Base-by-base conservation (phyloP, 2,329 filamentous ascomycete genomes). In the Cylindrodendrum hubeiense region DNA sequence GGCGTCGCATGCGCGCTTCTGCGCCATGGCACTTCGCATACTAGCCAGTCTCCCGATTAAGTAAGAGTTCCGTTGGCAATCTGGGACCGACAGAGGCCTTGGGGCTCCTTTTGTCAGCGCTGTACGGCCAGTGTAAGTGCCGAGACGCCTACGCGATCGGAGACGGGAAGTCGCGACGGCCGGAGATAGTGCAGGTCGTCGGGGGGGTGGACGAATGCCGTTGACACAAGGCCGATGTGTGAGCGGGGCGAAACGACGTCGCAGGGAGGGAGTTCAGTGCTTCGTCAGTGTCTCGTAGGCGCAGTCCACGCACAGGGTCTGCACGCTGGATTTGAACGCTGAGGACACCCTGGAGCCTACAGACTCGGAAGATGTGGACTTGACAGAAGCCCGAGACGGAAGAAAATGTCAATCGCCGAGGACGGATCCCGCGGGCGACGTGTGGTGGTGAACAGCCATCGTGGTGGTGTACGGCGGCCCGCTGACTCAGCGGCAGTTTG, bases 401-500 rank as follows among this genome's bases (percentile, higher is more conserved):
- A 12, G n/a, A 10, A 33, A 21, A 19, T 5, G 44, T 3, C 46
- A 51, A 22, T n/a, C n/a, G 39, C 61, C 49, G 61, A 33, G 49
- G 28, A 39, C 49, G 50, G 43, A 50, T 39, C n/a, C 49, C 21
- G 57, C 47, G 57, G 49, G 41, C 47, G 19, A 33, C 15, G n/a
- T 17, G 34, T 37, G 34, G 34, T 39, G 24, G 43, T 50, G 10
- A 24, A 47, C 22, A n/a, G n/a, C 13, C 19, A 34, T 15, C 13
- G 15, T 33, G 33, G 15, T 21, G 50, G 41, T n/a, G 15, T 52
- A 1, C 17, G 49, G 37, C 34, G 22, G 33, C 50, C 59, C 53
- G 59, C 59, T 66, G 46, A 66, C 34, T 63, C 43, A 66, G 52
- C 63, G 63, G 59, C 34, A 22, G 47, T 44, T 50, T 12, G n/a